These are phyloP conservation scores for Pichia sp. DNA, from an alignment of 1,139 yeast genomes.

Conservation along the genomic window DNA sequence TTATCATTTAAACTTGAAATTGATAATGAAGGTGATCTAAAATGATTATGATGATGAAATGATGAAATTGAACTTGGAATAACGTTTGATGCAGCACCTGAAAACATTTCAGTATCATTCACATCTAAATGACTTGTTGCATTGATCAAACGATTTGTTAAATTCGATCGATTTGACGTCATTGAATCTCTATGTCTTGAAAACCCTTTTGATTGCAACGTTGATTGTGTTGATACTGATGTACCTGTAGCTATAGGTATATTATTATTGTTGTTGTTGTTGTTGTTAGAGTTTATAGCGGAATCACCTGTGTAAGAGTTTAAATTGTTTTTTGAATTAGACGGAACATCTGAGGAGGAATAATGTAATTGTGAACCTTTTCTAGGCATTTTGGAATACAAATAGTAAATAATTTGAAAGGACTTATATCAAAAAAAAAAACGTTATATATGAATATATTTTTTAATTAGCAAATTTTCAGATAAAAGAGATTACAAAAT, in stretches of 20 bases:
- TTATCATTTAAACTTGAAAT: constrained; percentile 8
- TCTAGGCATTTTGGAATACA: not conserved
- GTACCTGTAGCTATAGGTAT: not conserved
- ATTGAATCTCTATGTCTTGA: constrained; percentile 36
- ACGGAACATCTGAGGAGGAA: no score
- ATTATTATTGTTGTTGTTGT: not conserved
- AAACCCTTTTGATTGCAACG: not conserved
- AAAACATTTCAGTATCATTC: constrained; percentile 64
- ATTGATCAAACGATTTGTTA: constrained; percentile 17
- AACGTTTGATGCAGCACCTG: constrained; percentile 86
- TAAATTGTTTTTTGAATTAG: no score
- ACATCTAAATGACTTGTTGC: constrained; percentile 35
- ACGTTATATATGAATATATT: no score
- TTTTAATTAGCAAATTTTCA: no score
- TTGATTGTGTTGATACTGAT: not conserved
- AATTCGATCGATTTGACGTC: constrained; percentile 28
- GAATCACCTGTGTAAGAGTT: no score
- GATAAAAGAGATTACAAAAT: no score
- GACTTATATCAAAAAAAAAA: no score
- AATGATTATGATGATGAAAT: constrained; percentile 53
- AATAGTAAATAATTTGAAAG: not conserved
- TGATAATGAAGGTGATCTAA: constrained; percentile 22
- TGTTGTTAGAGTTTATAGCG: no score
- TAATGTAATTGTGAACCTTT: not conserved
- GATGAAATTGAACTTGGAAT: constrained; percentile 88